Percentiles rank a stretch among this genome's conserved stretches.
Evolutionary conservation across 371 early-diverging fungal species (phyloP).

Genomic region (Parasitella parasitica): DNA sequence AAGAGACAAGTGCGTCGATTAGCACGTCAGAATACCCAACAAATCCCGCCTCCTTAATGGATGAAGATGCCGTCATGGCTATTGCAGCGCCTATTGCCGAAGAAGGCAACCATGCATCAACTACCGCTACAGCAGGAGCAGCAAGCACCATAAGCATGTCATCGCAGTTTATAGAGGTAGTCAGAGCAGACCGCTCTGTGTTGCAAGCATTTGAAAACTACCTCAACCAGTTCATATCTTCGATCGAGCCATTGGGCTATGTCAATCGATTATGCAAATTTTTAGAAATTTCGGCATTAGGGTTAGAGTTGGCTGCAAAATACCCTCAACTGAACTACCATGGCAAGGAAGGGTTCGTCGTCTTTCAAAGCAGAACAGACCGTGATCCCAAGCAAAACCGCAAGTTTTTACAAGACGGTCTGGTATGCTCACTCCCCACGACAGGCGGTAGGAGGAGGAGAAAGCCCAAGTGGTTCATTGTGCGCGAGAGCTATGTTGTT

Average conservation of each 20-base stretch:
- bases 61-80: constrained; percentile 19
- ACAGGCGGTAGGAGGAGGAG: constrained; percentile 8
- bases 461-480: constrained; percentile 56
- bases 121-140: not conserved
- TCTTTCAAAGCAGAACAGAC: constrained; percentile 28
- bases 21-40: not conserved
- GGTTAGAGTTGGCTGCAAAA: constrained; percentile 33
- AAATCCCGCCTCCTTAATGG: constrained; percentile 2
- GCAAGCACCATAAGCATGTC: not conserved
- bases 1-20: not conserved
- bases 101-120: not conserved
- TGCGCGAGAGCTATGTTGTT: constrained; percentile 60
- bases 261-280: constrained; percentile 55
- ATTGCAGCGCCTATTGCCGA: not conserved
- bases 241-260: constrained; percentile 40
- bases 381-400: constrained; percentile 18
- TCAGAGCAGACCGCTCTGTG: constrained; percentile 31
- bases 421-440: constrained; percentile 12
- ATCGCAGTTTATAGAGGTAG: constrained; percentile 13
- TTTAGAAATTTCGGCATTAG: constrained; percentile 57
- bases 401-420: constrained; percentile 4
- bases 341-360: constrained; percentile 61
- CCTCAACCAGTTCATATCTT: constrained; percentile 43
- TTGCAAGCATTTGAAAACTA: constrained; percentile 51
- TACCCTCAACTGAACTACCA: constrained; percentile 46